Base-by-base conservation (phyloP, 2,329 filamentous ascomycete species). In the Paracoccidioides brasiliensis region DNA sequence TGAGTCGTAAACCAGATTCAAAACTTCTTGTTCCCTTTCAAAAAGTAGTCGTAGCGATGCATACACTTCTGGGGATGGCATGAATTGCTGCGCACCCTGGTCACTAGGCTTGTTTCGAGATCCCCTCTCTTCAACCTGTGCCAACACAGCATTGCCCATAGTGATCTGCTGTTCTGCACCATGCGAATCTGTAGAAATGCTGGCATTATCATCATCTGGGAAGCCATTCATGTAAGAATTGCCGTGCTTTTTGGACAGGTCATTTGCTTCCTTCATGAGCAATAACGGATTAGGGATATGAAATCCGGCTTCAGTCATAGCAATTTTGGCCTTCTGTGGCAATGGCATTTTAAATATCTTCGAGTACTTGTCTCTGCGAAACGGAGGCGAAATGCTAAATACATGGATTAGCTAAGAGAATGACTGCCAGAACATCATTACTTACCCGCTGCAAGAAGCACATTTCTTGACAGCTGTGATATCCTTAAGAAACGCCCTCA, bases 341-440 rank as follows among this genome's bases (percentile, higher is more conserved):
- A 96, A 74, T 1, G 86, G 77, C 66, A 87, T 93, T 67, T 91
- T 85, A 70, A 97, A 98, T 54, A 98, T 90, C 71, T 97, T 98
- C 66, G 90, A 86, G 64, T 83, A 93, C 45, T 86, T 80, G 65
- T 98, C 91, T 69, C 95, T 96, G 63, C 91, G 84, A 71, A 88
- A 97, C 2, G 78, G 77, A 9, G 90, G 90, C 12, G 86, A 90
- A 58, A 93, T 81, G 33, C 86, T 86, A 58, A 22, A 22, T 59
- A 53, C 14, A 50, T 4, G 6, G 12, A 15, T 51, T 35, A 55
- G 41, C 15, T 10, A 35, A 15, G 14, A 4, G 22, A 14, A 49
- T 42, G 22, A 54, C 12, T 14, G 52, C 28, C 5, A 6, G 14
- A 6, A 37, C 5, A 15, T 35, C 49, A 28, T 28, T 43, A 64